Conservation (phyloP, 2,329 filamentous ascomycete genomes). For the Ramularia collo-cygni region DNA sequence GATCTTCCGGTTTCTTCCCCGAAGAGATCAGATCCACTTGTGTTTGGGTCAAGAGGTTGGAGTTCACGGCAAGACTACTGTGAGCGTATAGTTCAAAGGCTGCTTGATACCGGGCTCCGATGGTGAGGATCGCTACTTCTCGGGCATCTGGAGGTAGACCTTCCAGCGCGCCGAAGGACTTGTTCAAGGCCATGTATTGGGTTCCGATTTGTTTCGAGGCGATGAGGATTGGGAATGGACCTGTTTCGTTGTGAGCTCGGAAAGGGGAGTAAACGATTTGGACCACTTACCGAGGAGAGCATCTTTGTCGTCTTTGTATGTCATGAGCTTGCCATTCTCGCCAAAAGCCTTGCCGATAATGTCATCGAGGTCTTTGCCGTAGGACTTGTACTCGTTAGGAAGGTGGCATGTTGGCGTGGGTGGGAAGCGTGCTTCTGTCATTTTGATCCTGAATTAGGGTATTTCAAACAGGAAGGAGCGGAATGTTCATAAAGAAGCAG, state of each 20-base stretch:
- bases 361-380: constrained; percentile 3
- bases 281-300: constrained; percentile 8
- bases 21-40: constrained; percentile 13
- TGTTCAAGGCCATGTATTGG: too few species aligned
- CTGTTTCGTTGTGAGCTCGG: constrained; percentile 14
- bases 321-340: constrained; percentile 4
- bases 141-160: constrained; percentile 15
- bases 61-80: constrained; percentile 11
- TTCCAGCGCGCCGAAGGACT: constrained; percentile 9
- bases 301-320: constrained; percentile 7
- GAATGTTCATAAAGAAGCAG: neutral
- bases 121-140: constrained; percentile 20
- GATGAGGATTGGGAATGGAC: constrained; percentile 17
- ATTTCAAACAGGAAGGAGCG: neutral
- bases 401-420: constrained; percentile 6
- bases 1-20: constrained; percentile 14
- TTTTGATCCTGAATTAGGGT: neutral
- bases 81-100: constrained; percentile 22
- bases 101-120: constrained; percentile 15
- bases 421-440: constrained; percentile 6
- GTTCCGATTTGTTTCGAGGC: constrained; percentile 6
- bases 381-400: constrained; percentile 4
- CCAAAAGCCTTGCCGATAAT: constrained; percentile 4
- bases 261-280: constrained; percentile 5
- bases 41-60: constrained; percentile 6